These are phyloP conservation scores for Phytophthora hibernalis DNA, from an alignment of 352 stramenopile species.

Conservation along the genomic window DNA sequence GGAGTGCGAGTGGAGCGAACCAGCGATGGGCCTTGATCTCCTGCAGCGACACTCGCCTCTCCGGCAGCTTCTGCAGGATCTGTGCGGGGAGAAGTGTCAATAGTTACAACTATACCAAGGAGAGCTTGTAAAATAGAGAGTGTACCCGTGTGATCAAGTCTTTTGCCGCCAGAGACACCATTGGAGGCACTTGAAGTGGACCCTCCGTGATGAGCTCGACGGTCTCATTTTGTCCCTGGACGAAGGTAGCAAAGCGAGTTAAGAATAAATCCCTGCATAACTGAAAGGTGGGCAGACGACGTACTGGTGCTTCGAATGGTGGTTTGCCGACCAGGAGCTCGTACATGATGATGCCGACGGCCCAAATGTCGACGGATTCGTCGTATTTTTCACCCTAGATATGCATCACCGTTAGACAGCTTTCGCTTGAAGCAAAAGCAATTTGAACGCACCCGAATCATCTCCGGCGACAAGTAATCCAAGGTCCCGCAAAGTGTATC, in stretches of 20 bases:
- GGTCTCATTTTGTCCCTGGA: conserved; percentile 93
- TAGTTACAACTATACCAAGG: background rate
- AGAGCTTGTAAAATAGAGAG: background rate
- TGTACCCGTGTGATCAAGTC: conserved; percentile 76
- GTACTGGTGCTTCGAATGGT: conserved; percentile 96
- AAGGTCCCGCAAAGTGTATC: conserved; percentile 99
- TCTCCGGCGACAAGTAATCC: conserved; percentile 99
- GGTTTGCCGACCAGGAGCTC: conserved; percentile 97
- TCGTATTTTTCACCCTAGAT: conserved; percentile 95
- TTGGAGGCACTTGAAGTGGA: conserved; percentile 62
- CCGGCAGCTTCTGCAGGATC: conserved; percentile 80
- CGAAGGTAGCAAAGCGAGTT: background rate
- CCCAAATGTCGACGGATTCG: conserved; percentile 99
- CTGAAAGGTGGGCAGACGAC: conserved; percentile 8
- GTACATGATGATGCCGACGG: conserved; percentile 98
- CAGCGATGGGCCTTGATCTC: conserved; percentile 83
- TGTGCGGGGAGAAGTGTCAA: conserved; percentile 27
- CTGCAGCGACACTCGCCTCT: conserved; percentile 63
- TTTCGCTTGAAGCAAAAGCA: background rate
- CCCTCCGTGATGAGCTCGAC: conserved; percentile 95
- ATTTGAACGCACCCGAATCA: conserved; percentile 91
- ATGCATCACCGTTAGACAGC: background rate
- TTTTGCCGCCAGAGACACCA: conserved; percentile 75
- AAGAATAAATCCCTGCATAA: background rate
- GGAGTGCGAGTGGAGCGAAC: conserved; percentile 66